phyloP scores from a whole-genome alignment of 2,329 filamentous ascomycete species.

The Phyllosticta citriasiana region DNA sequence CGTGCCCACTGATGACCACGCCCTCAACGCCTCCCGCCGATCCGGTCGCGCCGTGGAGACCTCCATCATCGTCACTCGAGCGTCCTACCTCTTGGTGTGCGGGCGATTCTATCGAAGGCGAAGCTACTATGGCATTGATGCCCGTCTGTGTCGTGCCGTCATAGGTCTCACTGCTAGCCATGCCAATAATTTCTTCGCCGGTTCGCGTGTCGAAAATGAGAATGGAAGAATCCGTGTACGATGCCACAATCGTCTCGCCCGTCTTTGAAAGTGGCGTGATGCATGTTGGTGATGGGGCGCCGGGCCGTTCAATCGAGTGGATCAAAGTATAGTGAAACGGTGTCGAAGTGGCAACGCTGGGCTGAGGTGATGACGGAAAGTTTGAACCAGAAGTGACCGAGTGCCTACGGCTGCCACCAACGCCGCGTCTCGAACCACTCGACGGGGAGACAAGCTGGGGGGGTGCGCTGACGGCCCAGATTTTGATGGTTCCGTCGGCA shows the following conservation, averaged over 20 bases:
- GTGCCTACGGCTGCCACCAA: constrained; percentile 70
- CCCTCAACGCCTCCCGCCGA: constrained; percentile 69
- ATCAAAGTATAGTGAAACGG: constrained; percentile 83
- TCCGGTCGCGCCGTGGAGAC: constrained; percentile 72
- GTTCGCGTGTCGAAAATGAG: constrained; percentile 87
- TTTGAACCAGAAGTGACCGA: constrained; percentile 91
- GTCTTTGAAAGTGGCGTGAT: constrained; percentile 78
- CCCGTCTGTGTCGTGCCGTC: constrained; percentile 73
- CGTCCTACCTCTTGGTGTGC: constrained; percentile 49
- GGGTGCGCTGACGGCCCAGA: constrained; percentile 90
- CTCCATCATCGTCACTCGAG: constrained; percentile 61
- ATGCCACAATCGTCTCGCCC: constrained; percentile 85
- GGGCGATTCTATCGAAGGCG: constrained; percentile 65
- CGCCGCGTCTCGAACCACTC: constrained; percentile 56
- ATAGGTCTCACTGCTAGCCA: constrained; percentile 92
- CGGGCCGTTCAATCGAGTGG: constrained; percentile 68
- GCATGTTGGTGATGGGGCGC: constrained; percentile 70
- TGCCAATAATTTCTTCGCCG: constrained; percentile 81
- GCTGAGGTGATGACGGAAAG: constrained; percentile 82
- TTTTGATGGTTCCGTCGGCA: constrained; percentile 80
- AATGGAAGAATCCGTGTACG: constrained; percentile 81
- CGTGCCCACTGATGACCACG: constrained; percentile 90
- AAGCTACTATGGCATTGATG: constrained; percentile 86
- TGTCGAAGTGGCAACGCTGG: constrained; percentile 72
- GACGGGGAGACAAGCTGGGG: constrained; percentile 77